These are phyloP conservation scores for Waltergamsia citrina DNA, from an alignment of 2,329 filamentous ascomycete genomes.

Conservation along the genomic window DNA sequence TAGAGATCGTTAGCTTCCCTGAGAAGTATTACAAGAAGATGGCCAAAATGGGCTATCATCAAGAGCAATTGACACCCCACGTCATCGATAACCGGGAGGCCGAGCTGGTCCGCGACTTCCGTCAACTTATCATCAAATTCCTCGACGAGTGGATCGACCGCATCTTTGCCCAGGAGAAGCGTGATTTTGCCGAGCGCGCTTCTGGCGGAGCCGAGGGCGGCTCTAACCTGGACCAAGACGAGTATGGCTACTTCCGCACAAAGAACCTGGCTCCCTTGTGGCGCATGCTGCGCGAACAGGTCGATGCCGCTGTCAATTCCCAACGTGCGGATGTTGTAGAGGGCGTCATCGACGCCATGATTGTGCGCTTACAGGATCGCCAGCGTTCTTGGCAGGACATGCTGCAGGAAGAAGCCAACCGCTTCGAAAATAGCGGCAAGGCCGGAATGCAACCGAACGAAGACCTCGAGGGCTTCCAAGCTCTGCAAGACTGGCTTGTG, in stretches of 20 bases:
- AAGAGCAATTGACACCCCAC: slow-evolving; percentile 71
- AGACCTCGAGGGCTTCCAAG: slow-evolving; percentile 61
- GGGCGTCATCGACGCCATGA: slow-evolving; percentile 94
- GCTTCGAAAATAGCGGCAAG: slow-evolving; percentile 46
- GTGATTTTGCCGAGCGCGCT: slow-evolving; percentile 69
- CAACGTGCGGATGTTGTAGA: slow-evolving; percentile 85
- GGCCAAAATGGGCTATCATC: slow-evolving; percentile 73
- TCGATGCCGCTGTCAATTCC: slow-evolving; percentile 75
- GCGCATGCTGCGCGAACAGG: slow-evolving; percentile 93
- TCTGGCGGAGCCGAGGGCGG: slow-evolving; percentile 27
- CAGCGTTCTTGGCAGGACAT: slow-evolving; percentile 83
- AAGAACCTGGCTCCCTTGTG: slow-evolving; percentile 91
- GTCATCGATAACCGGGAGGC: slow-evolving; percentile 83
- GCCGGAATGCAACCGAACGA: slow-evolving; percentile 26
- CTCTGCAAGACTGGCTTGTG: slow-evolving; percentile 90
- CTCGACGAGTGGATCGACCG: slow-evolving; percentile 97
- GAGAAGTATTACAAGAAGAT: slow-evolving; percentile 97
- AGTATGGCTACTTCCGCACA: slow-evolving; percentile 85
- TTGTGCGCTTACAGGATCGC: slow-evolving; percentile 70
- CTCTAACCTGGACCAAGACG: slow-evolving; percentile 72
- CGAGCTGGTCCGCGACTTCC: slow-evolving; percentile 88
- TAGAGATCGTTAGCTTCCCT: slow-evolving; percentile 90
- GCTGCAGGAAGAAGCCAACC: slow-evolving; percentile 73
- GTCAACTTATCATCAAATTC: slow-evolving; percentile 87
- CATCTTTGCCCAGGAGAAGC: slow-evolving; percentile 74